These are phyloP conservation scores for Hypoxylon intermedium DNA, from an alignment of 495 filamentous ascomycete species.

Conservation along the genomic window DNA sequence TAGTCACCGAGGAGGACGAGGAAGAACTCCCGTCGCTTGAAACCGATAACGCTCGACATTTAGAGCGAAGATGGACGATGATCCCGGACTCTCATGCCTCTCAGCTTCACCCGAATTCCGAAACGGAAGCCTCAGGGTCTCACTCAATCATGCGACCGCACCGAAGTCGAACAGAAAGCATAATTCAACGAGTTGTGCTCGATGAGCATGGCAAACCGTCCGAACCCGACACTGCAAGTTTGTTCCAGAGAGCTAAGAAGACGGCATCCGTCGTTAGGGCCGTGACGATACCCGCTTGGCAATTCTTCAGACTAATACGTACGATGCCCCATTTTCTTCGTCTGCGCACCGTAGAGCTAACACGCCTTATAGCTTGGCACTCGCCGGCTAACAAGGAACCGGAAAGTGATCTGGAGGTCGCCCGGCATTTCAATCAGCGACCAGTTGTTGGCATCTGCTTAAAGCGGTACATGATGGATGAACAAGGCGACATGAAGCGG, in stretches of 20 bases:
- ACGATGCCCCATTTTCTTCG: slow-evolving; percentile 40
- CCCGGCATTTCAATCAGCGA: slow-evolving; percentile 59
- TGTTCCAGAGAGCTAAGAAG: slow-evolving; percentile 49
- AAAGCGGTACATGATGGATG: slow-evolving; percentile 83
- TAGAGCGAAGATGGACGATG: slow-evolving; percentile 46
- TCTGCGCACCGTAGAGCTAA: slow-evolving; percentile 47
- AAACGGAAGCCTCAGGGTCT: slow-evolving; percentile 23
- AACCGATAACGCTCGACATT: slow-evolving; percentile 3
- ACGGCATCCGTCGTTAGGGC: slow-evolving; percentile 71
- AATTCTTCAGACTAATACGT: slow-evolving; percentile 93
- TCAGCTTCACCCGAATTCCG: slow-evolving; percentile 18
- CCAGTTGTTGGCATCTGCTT: slow-evolving; percentile 90
- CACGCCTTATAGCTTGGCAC: slow-evolving; percentile 73
- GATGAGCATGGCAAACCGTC: slow-evolving; percentile 42
- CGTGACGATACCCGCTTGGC: slow-evolving; percentile 96
- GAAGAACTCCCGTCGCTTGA: slow-evolving; percentile 15
- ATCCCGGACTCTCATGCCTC: slow-evolving; percentile 37
- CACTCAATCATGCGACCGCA: slow-evolving; percentile 35
- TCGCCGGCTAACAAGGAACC: slow-evolving; percentile 59
- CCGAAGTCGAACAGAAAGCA: slow-evolving; percentile 54
- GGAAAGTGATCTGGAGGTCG: slow-evolving; percentile 56
- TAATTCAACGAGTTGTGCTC: slow-evolving; percentile 58
- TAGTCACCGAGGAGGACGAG: slow-evolving; percentile 46
- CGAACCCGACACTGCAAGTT: slow-evolving; percentile 47
- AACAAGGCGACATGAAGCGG: slow-evolving; percentile 69